Evolutionary conservation across 179 eudicot species (phyloP).

Genomic region (Vitellaria paradoxa): DNA sequence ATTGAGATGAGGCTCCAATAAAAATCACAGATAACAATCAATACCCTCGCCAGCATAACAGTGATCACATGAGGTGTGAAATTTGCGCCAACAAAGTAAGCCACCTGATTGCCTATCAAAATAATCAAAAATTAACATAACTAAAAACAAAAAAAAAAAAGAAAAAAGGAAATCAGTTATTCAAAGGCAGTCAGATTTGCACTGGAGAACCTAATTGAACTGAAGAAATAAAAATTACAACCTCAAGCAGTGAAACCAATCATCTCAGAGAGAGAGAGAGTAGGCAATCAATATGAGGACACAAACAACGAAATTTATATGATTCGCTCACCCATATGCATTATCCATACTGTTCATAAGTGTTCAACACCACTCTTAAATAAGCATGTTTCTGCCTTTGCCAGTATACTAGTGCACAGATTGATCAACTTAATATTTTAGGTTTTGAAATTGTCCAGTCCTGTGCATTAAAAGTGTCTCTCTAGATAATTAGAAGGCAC

Average conservation of each 20-base stretch:
- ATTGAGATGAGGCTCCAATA: neutral
- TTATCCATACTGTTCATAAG: neutral
- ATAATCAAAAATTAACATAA: neutral
- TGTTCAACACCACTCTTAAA: neutral
- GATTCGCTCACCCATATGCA: neutral
- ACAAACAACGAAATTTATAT: neutral
- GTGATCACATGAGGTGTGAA: constrained; percentile 82
- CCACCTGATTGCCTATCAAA: constrained; percentile 41
- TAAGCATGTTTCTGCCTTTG: neutral
- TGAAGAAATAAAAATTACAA: neutral
- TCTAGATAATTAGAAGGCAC: neutral
- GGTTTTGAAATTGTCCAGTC: neutral
- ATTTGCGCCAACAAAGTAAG: constrained; percentile 54
- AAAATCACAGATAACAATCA: constrained; percentile 4
- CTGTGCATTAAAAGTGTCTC: neutral
- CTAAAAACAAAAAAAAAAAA: no score
- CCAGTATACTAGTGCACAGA: neutral
- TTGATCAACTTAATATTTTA: neutral
- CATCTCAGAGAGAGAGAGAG: no score
- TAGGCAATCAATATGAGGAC: neutral
- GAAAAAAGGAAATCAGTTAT: neutral
- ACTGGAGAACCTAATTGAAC: neutral
- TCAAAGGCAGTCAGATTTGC: neutral
- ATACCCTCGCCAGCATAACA: constrained; percentile 71
- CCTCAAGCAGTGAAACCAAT: neutral